A percentile compares a stretch with the other conserved stretches of the same genome.
Conservation (phyloP, 108 stramenopile species). For the Asterionellopsis glacialis region DNA sequence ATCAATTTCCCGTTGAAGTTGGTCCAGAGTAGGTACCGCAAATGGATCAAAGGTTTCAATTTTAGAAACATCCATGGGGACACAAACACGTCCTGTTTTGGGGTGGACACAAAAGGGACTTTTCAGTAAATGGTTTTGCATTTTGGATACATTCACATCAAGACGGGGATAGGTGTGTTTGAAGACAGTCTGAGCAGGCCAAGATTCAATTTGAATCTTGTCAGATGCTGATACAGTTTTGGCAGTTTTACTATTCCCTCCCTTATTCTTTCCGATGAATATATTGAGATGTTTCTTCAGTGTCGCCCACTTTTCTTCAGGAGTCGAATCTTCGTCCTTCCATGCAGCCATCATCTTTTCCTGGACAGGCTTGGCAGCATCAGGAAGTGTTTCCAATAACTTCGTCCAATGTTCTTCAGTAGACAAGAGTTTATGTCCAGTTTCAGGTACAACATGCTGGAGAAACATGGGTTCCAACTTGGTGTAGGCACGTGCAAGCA, state of each 20-base stretch:
- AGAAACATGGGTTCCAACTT: constrained; percentile 92
- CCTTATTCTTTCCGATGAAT: constrained; percentile 36
- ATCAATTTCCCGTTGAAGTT: constrained; percentile 74
- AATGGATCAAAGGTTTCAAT: constrained; percentile 84
- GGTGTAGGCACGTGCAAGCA: constrained; percentile 77
- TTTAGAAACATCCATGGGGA: constrained; percentile 78
- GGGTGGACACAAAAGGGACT: constrained; percentile 99
- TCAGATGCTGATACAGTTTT: constrained; percentile 47
- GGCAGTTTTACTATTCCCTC: constrained; percentile 27
- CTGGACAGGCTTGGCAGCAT: constrained; percentile 51
- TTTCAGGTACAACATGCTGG: constrained; percentile 64
- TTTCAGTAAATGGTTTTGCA: constrained; percentile 99
- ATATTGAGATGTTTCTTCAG: constrained; percentile 57
- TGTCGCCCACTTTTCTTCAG: constrained; percentile 78
- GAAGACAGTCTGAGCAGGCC: constrained; percentile 93
- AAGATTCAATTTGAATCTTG: constrained; percentile 58
- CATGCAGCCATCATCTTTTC: constrained; percentile 53
- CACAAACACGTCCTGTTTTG: constrained; percentile 97
- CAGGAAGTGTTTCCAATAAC: constrained; percentile 82
- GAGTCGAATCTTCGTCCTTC: constrained; percentile 35
- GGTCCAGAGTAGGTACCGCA: constrained; percentile 73
- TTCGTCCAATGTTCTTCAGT: constrained; percentile 70
- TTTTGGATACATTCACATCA: constrained; percentile 99
- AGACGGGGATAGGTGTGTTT: constrained; percentile 92
- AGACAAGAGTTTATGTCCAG: constrained; percentile 83